Base-by-base conservation (phyloP, 352 stramenopile species). In the Aphanomyces cochlioides region DNA sequence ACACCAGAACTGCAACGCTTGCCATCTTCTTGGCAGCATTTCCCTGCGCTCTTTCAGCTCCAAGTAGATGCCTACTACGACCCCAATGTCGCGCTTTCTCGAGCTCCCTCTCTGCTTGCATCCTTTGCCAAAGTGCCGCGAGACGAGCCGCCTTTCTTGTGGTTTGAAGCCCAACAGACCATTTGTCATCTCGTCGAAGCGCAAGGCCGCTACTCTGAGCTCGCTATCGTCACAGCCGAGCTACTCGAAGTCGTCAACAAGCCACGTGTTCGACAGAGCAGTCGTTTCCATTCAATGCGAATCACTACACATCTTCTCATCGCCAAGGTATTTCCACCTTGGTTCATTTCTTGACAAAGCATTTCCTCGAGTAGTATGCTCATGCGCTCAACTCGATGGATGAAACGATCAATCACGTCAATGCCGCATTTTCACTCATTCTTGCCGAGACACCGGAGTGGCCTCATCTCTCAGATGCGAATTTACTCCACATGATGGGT, bases 31-130 rank as follows among this genome's bases (percentile, higher is more conserved):
- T 66, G 57, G 57, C 4, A 15, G 37, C 57, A 50, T 13, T 37
- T 48, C 13, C 28, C 39, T 5, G 57, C 37, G 15, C 17, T 66
- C 7, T 10, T 66, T 12, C 5, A 40, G 15, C 39, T 66, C 7
- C 57, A 43, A n/a, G 10, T 66, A n/a, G 15, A 53, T 15, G 37
- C 28, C n/a, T 66, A 66, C 57, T 66, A 66, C 57, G 40, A 66
- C 40, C 57, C 57, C 6, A 53, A 21, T 19, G 10, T 36, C 8
- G 37, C 28, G 5, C 37, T 66, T 38, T 40, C 57, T 7, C 7
- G 37, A 17, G 15, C 57, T 17, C 15, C 57, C 38, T 7, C 15
- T 38, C 37, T 34, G 15, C 57, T 28, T 19, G 47, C 28, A 41
- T 10, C 36, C 21, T 41, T 43, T 38, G 19, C 47, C 7, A 21